A percentile compares a stretch with the other conserved stretches of the same genome.
phyloP scores from a whole-genome alignment of 164 flowering plant species.

The Chimonanthus praecox region DNA sequence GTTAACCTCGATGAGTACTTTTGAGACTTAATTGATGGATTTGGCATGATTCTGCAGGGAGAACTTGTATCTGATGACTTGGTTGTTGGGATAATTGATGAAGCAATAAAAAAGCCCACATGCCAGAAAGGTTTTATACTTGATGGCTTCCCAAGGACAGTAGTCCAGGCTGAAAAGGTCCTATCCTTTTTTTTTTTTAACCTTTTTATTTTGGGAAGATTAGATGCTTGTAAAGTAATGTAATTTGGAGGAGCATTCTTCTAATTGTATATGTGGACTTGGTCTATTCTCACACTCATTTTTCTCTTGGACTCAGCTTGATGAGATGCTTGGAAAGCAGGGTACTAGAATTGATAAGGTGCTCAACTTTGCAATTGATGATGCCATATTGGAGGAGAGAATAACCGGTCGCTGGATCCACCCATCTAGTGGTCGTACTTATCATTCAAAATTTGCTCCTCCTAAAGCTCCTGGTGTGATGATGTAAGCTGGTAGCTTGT shows the following conservation, averaged over 20 bases:
- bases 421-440: slow-evolving; percentile 87
- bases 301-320: slow-evolving; percentile 55
- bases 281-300: slow-evolving; percentile 3
- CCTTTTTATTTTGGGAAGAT: neutral
- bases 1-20: neutral
- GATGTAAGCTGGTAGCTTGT: slow-evolving; percentile 64
- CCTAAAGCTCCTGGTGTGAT: slow-evolving; percentile 85
- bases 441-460: slow-evolving; percentile 95
- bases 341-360: slow-evolving; percentile 91
- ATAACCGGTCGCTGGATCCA: slow-evolving; percentile 96
- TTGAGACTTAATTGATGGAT: neutral
- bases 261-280: slow-evolving; percentile 1
- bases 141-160: slow-evolving; percentile 97
- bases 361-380: slow-evolving; percentile 93
- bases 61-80: slow-evolving; percentile 92
- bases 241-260: neutral
- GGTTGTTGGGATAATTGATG: slow-evolving; percentile 94
- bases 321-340: slow-evolving; percentile 86
- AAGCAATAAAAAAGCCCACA: slow-evolving; percentile 84
- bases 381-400: slow-evolving; percentile 91
- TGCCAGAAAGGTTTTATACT: slow-evolving; percentile 96
- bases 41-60: slow-evolving; percentile 49
- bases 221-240: neutral
- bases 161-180: slow-evolving; percentile 94
- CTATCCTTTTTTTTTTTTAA: neutral